Percentiles rank a stretch among this genome's conserved stretches.
Evolutionary conservation across 108 stramenopile genomes (phyloP).

Genomic region (Conticribra weissflogii): DNA sequence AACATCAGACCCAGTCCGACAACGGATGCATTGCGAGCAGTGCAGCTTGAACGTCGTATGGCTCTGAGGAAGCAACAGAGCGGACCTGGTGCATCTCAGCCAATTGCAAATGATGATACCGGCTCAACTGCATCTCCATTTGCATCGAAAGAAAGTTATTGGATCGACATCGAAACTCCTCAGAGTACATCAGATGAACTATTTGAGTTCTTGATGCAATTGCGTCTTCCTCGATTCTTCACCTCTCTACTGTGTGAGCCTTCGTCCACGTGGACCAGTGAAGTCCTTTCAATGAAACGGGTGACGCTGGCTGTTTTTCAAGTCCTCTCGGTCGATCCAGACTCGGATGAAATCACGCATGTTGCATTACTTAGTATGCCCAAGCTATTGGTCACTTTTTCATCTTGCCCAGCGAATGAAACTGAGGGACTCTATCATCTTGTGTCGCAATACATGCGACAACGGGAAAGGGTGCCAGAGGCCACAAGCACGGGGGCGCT

Average conservation of each 20-base stretch:
- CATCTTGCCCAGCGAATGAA: constrained; percentile 36
- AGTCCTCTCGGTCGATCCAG: constrained; percentile 43
- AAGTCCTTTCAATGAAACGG: constrained; percentile 50
- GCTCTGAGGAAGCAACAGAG: neutral
- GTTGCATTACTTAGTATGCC: constrained; percentile 49
- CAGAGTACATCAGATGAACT: constrained; percentile 43
- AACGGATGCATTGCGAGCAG: constrained; percentile 35
- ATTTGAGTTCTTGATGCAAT: constrained; percentile 42
- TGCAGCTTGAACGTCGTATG: constrained; percentile 32
- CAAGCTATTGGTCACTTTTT: constrained; percentile 55
- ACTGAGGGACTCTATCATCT: constrained; percentile 40
- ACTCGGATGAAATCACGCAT: constrained; percentile 46
- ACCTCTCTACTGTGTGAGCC: constrained; percentile 48
- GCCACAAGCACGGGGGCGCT: constrained; percentile 45
- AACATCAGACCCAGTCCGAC: constrained; percentile 26
- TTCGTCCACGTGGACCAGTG: constrained; percentile 42
- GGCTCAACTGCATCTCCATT: constrained; percentile 1
- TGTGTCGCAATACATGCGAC: constrained; percentile 41
- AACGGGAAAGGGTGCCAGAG: constrained; percentile 48
- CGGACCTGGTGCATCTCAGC: neutral
- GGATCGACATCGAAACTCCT: constrained; percentile 62
- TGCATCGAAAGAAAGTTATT: constrained; percentile 42
- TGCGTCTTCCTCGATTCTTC: constrained; percentile 52
- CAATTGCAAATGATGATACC: neutral
- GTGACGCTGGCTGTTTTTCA: constrained; percentile 49